Evolutionary conservation across 148 eudicot species (phyloP).

Genomic region (Diospyros kaki): DNA sequence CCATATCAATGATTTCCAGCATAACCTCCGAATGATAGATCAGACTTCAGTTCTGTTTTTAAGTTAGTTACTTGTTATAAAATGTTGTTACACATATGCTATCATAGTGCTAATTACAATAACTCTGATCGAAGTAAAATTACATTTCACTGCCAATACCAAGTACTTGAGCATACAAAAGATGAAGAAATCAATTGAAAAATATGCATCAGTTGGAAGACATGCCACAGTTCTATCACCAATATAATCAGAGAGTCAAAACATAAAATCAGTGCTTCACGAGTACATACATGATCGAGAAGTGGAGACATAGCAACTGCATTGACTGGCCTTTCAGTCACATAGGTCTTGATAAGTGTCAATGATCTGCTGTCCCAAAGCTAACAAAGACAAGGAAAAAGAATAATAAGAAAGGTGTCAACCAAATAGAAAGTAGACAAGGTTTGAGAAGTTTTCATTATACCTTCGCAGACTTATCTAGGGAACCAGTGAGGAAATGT

Average conservation of each 20-base stretch:
- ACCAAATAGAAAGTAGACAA: not conserved
- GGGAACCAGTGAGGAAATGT: slow-evolving; percentile 83
- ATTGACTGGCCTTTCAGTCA: slow-evolving; percentile 80
- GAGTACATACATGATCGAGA: slow-evolving; percentile 71
- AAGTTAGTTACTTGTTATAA: not conserved
- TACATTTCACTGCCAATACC: not conserved
- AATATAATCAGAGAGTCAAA: not conserved
- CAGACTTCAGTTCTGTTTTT: not conserved
- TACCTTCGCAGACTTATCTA: slow-evolving; percentile 95
- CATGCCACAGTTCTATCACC: not conserved
- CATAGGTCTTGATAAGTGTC: slow-evolving; percentile 75
- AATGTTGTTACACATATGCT: not conserved
- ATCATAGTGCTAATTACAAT: not conserved
- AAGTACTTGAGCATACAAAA: not conserved
- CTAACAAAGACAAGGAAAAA: slow-evolving; percentile 28
- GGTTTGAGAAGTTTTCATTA: not conserved
- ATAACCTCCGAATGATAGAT: not conserved
- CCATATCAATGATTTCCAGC: not conserved
- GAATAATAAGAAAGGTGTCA: not conserved
- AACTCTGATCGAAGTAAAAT: not conserved
- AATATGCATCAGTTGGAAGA: not conserved
- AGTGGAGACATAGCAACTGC: slow-evolving; percentile 94
- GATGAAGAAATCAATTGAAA: not conserved
- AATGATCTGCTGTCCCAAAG: slow-evolving; percentile 89
- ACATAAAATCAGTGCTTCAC: not conserved